phyloP scores from a whole-genome alignment of 1,284 basidiomycete species.

The Pisolithus thermaeus region DNA sequence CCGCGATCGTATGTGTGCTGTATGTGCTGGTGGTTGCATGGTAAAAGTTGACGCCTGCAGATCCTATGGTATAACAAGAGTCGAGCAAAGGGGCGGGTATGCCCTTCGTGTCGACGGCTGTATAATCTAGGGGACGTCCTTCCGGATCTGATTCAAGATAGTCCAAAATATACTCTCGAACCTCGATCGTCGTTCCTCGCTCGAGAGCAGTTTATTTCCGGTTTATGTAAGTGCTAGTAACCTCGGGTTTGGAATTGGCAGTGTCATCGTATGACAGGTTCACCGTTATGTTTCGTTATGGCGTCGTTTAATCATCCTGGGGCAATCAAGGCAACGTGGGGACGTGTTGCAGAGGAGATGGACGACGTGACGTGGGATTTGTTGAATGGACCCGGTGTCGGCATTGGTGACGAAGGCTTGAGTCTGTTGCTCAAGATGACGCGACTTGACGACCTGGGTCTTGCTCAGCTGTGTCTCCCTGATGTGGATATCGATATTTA shows the following conservation, averaged over 20 bases:
- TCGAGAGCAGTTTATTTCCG: slow-evolving; percentile 66
- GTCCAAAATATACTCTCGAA: slow-evolving; percentile 19
- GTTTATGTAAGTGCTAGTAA: slow-evolving; percentile 52
- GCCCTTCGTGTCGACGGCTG: slow-evolving; percentile 67
- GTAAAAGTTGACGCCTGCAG: slow-evolving; percentile 31
- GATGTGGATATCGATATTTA: background rate
- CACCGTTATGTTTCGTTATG: slow-evolving; percentile 67
- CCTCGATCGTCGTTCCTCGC: slow-evolving; percentile 39
- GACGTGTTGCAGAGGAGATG: slow-evolving; percentile 59
- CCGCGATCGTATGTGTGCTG: slow-evolving; percentile 49
- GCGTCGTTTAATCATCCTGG: slow-evolving; percentile 60
- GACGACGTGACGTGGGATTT: slow-evolving; percentile 58
- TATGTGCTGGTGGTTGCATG: background rate
- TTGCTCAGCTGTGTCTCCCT: slow-evolving; percentile 63
- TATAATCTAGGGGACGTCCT: slow-evolving; percentile 63
- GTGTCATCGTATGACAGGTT: slow-evolving; percentile 41
- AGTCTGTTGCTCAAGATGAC: slow-evolving; percentile 74
- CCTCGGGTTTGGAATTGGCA: slow-evolving; percentile 2
- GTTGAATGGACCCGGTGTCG: slow-evolving; percentile 42
- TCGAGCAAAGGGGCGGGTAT: slow-evolving; percentile 57
- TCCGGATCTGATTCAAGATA: slow-evolving; percentile 39
- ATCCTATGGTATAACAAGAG: slow-evolving; percentile 84
- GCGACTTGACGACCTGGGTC: slow-evolving; percentile 62
- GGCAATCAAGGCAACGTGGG: slow-evolving; percentile 65
- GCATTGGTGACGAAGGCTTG: slow-evolving; percentile 43